Base-by-base conservation (phyloP, 495 filamentous ascomycete species). In the Xylaria flabelliformis region DNA sequence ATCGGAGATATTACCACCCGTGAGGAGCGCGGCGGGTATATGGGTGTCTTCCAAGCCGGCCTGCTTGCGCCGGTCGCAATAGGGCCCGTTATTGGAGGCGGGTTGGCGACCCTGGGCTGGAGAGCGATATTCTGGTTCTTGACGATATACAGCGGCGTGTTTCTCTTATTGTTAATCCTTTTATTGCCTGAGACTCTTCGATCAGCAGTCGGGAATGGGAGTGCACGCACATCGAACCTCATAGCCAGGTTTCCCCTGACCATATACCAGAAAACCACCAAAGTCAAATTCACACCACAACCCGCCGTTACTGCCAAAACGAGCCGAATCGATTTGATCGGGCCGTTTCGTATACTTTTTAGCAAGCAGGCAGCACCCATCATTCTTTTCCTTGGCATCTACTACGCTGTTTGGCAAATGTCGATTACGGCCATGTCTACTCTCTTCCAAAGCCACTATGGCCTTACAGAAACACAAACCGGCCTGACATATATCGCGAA, bases 391-490 rank as follows among this genome's bases (percentile, higher is more conserved):
- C 78, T 86, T 15, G 82, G 84, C 0, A 73, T 88, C 0, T 85
- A 87, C 74, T 89, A 88, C 69, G 82, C 86, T 17, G 82, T 85
- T 39, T 88, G 87, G 87, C 86, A 88, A 64, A 88, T 88, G 85
- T 85, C 80, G 71, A 87, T 88, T 65, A 85, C 87, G 0, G 83
- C 83, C 55, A 85, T 88, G 82, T 86, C 86, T 0, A 81, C 84
- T 15, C 80, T 89, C 13, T 88, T 85, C 77, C 76, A 80, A 44
- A 74, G 69, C 1, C 66, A 74, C 7, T 89, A 89, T 71, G 78
- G 78, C 10, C 75, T 85, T 1, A 74, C 66, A 24, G 83, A 86
- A 67, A 83, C 83, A 13, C 81, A 86, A 53, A 86, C 85, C 41
- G 85, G 87, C 0, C 77, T 88, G 4, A 84, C 82, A 0, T 88